Base-by-base conservation (phyloP, 129 eudicot species). In the Chrysanthemum lavandulifolium region DNA sequence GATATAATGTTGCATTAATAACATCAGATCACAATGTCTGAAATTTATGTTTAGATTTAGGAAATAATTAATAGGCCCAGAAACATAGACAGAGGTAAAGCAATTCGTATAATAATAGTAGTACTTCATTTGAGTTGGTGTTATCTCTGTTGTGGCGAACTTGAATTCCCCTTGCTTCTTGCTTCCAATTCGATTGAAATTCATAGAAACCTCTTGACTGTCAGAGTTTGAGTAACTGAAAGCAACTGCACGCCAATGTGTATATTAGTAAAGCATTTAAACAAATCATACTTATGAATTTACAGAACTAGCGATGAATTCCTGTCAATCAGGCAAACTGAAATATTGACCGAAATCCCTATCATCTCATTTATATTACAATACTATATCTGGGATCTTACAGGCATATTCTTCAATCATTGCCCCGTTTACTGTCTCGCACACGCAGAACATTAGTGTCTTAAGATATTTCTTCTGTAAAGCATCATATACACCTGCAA, bases 371-470 rank as follows among this genome's bases (percentile, higher is more conserved):
- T 72, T 47, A 72, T 64, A 78, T 54, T 14, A 64, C 51, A 55
- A 72, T 61, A 56, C 43, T 65, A 67, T 65, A 67, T 31, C 5
- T 45, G n/a, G 67, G 51, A 77, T 75, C 91, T 84, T 84, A 95
- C 99, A 95, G 69, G 97, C 56, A 80, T 95, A 95, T 71, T 95
- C 99, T 85, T 95, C 97, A 40, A 95, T 88, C 92, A 90, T 90
- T 23, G 97, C 89, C 56, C 97, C 99, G 75, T 84, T 88, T 36
- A 76, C 81, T 66, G 94, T 72, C 79, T 95, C 97, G 55, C 97
- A 95, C 54, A 95, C 82, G 69, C 97, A 86, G 88, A 95, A 95
- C 87, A 95, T 60, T 61, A 90, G 97, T 18, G 97, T 90, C 79
- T 70, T 86, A 73, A 95, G 88, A 74, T 95, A 95, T 76, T 90